These are phyloP conservation scores for Tilletiopsis washingtonensis DNA, from an alignment of 1,284 basidiomycete genomes.

Conservation along the genomic window DNA sequence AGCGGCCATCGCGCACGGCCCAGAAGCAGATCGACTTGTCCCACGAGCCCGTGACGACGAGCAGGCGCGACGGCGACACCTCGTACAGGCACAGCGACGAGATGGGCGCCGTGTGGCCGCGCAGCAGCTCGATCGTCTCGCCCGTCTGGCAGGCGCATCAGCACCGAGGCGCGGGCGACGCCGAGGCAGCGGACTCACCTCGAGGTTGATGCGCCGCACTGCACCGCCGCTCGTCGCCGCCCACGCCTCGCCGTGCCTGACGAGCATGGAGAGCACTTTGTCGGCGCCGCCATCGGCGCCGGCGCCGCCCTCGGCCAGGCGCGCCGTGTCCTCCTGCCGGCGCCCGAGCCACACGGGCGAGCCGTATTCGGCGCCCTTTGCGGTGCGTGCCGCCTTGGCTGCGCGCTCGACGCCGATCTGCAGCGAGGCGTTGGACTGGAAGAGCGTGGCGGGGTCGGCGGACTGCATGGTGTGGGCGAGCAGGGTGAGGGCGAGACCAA, in stretches of 20 bases:
- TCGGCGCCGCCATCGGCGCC: slow-evolving; percentile 1
- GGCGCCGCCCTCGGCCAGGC: not conserved
- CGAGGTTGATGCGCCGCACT: not conserved
- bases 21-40: slow-evolving; percentile 2
- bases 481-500: too few relatives aligned
- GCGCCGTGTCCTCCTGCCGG: not conserved
- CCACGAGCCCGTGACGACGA: not conserved
- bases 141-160: not conserved
- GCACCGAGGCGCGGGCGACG: too few relatives aligned
- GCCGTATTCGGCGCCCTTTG: not conserved
- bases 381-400: not conserved
- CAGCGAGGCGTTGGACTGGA: not conserved
- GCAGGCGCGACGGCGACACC: not conserved
- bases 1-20: not conserved
- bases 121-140: not conserved
- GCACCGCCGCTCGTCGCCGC: not conserved
- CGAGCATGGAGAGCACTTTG: not conserved
- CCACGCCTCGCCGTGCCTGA: not conserved
- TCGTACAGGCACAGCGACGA: not conserved
- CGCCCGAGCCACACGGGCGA: not conserved
- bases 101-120: slow-evolving; percentile 1
- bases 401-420: not conserved
- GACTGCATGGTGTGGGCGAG: not conserved
- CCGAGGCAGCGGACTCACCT: too few relatives aligned
- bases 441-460: not conserved